Conservation (phyloP, 805 yeast species). For the Lipomyces japonicus region DNA sequence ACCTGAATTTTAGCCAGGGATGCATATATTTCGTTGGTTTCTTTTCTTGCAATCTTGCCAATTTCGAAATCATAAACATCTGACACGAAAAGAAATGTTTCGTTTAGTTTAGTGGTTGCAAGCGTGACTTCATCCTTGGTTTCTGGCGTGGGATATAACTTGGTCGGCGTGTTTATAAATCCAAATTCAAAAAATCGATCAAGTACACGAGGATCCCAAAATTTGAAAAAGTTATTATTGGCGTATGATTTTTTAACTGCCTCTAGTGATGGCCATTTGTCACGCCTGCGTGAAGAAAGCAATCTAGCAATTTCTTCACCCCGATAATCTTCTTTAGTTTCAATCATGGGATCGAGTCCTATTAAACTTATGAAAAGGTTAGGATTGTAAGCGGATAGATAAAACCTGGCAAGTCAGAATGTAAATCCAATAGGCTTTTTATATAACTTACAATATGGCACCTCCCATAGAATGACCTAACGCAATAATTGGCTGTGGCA, state of each 20-base stretch:
- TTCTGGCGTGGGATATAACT: conserved; percentile 1
- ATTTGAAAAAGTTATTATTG: conserved; percentile 6
- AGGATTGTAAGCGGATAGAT: conserved; percentile 16
- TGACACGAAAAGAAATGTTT: conserved; percentile 15
- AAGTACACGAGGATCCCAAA: conserved; percentile 22
- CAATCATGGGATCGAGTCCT: conserved; percentile 29
- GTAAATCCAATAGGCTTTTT: neutral
- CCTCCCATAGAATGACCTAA: conserved; percentile 32
- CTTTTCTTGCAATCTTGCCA: neutral
- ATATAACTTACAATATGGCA: neutral
- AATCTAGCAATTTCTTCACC: conserved; percentile 5
- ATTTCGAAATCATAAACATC: neutral
- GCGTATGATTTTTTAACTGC: conserved; percentile 11
- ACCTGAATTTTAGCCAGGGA: neutral
- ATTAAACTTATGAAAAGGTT: conserved; percentile 19
- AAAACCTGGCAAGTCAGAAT: conserved; percentile 4
- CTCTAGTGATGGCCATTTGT: conserved; percentile 24
- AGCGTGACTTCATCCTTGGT: conserved; percentile 21
- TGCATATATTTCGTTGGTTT: neutral
- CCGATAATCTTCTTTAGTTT: conserved; percentile 8
- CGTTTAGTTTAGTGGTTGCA: conserved; percentile 25
- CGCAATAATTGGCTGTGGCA: conserved; percentile 26
- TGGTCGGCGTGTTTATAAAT: conserved; percentile 21
- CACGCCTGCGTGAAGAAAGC: conserved; percentile 16
- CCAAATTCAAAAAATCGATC: conserved; percentile 22